Conservation (phyloP, 495 filamentous ascomycete genomes). For the Penicillium chermesinum region DNA sequence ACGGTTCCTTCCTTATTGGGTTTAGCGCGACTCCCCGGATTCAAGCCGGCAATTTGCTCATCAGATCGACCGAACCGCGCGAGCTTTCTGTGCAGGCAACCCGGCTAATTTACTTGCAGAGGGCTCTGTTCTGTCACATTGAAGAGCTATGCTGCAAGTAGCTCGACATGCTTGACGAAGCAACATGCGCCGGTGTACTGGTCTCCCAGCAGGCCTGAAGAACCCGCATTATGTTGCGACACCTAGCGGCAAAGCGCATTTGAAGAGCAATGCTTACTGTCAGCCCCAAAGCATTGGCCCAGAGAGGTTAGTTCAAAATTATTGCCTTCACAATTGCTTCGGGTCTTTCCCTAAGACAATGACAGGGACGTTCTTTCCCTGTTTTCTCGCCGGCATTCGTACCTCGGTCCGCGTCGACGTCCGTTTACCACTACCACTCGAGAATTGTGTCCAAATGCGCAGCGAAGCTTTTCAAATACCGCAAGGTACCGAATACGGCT, state of each 20-base stretch:
- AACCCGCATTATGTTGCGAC: conserved; percentile 8
- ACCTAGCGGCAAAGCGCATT: neutral
- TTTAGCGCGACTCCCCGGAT: conserved; percentile 7
- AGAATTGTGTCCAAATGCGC: neutral
- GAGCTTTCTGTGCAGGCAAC: neutral
- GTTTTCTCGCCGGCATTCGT: neutral
- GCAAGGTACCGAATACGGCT: conserved; percentile 4
- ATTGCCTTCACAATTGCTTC: too few relatives aligned
- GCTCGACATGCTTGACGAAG: conserved; percentile 19
- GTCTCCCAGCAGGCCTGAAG: conserved; percentile 20
- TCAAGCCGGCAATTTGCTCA: neutral
- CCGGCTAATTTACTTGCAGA: neutral
- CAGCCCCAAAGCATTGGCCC: neutral
- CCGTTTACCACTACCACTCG: neutral
- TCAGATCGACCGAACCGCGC: neutral
- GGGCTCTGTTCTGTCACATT: too few relatives aligned
- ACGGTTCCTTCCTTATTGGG: neutral
- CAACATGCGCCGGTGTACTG: conserved; percentile 21
- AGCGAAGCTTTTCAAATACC: conserved; percentile 8
- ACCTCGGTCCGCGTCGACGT: neutral
- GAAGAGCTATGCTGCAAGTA: neutral
- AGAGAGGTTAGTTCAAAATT: neutral
- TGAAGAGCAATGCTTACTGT: neutral
- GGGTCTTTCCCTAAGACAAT: neutral
- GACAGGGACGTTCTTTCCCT: neutral